Conservation (phyloP, 2,329 filamentous ascomycete species). For the Scedosporium dehoogii region DNA sequence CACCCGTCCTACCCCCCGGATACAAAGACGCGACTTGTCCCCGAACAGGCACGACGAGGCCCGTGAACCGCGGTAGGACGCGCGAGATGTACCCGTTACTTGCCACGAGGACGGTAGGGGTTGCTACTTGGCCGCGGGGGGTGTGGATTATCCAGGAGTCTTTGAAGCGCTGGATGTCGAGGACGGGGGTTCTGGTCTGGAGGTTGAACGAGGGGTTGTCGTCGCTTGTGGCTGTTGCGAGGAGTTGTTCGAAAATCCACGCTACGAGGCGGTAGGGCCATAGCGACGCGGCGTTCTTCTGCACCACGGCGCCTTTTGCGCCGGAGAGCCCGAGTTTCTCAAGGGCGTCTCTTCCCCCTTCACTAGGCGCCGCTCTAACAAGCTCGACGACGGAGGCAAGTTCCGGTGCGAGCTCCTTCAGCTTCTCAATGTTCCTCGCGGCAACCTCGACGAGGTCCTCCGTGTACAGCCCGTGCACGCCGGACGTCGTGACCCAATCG, state of each 20-base stretch:
- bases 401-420: constrained; percentile 43
- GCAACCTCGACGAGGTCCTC: constrained; percentile 43
- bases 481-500: constrained; percentile 55
- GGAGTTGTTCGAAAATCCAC: constrained; percentile 55
- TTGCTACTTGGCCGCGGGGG: constrained; percentile 52
- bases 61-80: constrained; percentile 57
- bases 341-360: too few relatives aligned
- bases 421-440: constrained; percentile 34
- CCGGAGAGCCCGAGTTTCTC: constrained; percentile 41
- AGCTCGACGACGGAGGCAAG: constrained; percentile 39
- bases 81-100: constrained; percentile 79
- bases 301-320: constrained; percentile 55
- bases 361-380: constrained; percentile 19
- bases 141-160: constrained; percentile 55
- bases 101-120: constrained; percentile 60
- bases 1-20: constrained; percentile 27
- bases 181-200: constrained; percentile 63
- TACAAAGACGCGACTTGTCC: constrained; percentile 62
- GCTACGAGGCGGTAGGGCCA: constrained; percentile 82
- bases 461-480: constrained; percentile 55
- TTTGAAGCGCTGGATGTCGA: constrained; percentile 28
- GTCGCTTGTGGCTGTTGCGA: constrained; percentile 16
- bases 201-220: constrained; percentile 50
- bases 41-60: constrained; percentile 66
- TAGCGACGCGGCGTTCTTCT: constrained; percentile 54